Evolutionary conservation across 2,329 filamentous ascomycete species (phyloP), one percentile per base, ranked within the genome.

Genomic region (Pochonia chlamydosporia): DNA sequence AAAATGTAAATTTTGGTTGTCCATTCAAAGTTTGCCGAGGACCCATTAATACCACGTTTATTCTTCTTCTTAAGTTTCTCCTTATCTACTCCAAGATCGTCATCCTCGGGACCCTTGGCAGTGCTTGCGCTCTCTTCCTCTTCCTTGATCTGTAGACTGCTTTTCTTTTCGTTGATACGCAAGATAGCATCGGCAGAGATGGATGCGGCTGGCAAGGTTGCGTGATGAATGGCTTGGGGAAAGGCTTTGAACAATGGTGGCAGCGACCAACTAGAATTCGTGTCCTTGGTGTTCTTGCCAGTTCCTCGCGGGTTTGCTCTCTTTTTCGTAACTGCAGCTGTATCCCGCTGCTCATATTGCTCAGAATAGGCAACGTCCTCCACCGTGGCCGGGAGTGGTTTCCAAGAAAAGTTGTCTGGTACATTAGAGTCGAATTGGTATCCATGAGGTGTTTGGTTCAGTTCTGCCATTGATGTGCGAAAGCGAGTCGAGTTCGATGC

Each of bases 161-260:
- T 58, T 25, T 74, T 76, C 50, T 73, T 71, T 44, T 76, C 74
- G 52, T 81, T 78, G 41, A 79, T 67, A 50, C 84, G 79, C 43
- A 89, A 63, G 40, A 93, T 78, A 1, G 77, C 67, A 51, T 95
- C 90, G 2, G 85, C 78, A 1, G 85, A 80, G 10, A 85, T 67
- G 2, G 76, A 79, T 31, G 85, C 84, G 14, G 85, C 78, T 23
- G 83, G 78, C 3, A 95, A 71, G 14, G 78, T 81, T 10, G 81
- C 82, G 63, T 93, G 81, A 59, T 87, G 90, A 54, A 89, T 77
- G 3, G 89, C 82, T 64, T 95, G 90, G 0, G 88, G 85, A 61
- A 90, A 95, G 11, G 88, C 89, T 63, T 95, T 87, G 63, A 91
- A 95, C 11, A 96, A 70, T 2, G 89, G 87, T 6, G 89, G 87